phyloP scores from a whole-genome alignment of 164 flowering plant species.

The Buxus sempervirens region DNA sequence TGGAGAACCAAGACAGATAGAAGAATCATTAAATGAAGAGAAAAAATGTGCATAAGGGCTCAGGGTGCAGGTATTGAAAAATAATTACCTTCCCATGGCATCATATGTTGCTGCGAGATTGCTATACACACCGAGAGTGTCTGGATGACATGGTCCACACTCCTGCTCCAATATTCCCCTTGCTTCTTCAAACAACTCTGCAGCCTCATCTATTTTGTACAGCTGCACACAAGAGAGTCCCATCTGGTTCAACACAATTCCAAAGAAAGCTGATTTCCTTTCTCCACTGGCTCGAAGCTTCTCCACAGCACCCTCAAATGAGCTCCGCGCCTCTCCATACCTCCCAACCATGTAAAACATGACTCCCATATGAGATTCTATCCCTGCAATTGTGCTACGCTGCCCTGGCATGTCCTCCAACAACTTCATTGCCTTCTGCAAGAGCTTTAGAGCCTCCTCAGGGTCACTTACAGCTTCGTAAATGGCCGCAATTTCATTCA shows the following conservation, averaged over 20 bases:
- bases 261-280: conserved; percentile 36
- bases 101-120: conserved; percentile 49
- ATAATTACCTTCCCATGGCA: conserved; percentile 45
- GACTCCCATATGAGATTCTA: conserved; percentile 44
- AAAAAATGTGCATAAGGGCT: neutral
- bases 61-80: neutral
- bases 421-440: conserved; percentile 31
- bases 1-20: neutral
- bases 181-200: conserved; percentile 37
- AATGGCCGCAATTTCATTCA: conserved; percentile 34
- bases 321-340: conserved; percentile 30
- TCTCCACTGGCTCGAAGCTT: conserved; percentile 37
- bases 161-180: conserved; percentile 32
- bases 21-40: neutral
- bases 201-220: conserved; percentile 36
- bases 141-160: conserved; percentile 33
- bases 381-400: conserved; percentile 33
- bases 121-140: conserved; percentile 43
- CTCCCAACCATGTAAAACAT: conserved; percentile 43
- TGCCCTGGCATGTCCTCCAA: conserved; percentile 28
- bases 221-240: conserved; percentile 41
- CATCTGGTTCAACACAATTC: conserved; percentile 42
- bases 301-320: conserved; percentile 26
- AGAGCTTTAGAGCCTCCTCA: conserved; percentile 34
- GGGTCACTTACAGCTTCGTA: conserved; percentile 33